Base-by-base conservation (phyloP, 805 yeast species). In the Metschnikowia lachancei region DNA sequence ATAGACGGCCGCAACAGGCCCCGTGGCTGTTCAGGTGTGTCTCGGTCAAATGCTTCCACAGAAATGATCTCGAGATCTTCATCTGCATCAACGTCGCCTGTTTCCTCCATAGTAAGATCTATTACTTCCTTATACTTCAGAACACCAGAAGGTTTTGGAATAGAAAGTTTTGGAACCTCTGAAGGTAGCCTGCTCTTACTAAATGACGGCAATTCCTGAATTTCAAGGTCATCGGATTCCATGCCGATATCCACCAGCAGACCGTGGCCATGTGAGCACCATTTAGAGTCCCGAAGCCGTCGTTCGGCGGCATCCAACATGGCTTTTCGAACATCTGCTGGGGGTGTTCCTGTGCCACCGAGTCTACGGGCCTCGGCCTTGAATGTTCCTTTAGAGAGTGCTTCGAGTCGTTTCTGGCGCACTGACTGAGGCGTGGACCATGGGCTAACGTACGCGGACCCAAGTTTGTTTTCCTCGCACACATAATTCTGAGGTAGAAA, bases 251-350 rank as follows among this genome's bases (percentile, higher is more conserved):
- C 9, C 50, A 8, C 28, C 11, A 9, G 11, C 28, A 26, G 28
- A 6, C 12, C 28, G 11, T 40, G 22, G 14, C 28, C 47, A 36
- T 42, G 52, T 11, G 59, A 57, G 51, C 85, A 81, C 70, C 76
- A 72, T 47, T 74, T 76, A 3, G 69, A 59, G 59, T 81, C 87
- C n/a, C 66, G 63, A 16, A 70, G 59, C 37, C 94, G 66, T 46
- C 82, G 64, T 49, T 83, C 83, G 0, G 88, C 83, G 1, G 95
- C 94, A 48, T 72, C 75, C 14, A 78, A 57, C 36, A 79, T 75
- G 39, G 78, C 60, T 5, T 71, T 76, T 31, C 81, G 66, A 41
- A 77, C 51, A 16, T 64, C 43, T 32, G 39, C 45, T 11, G 52
- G 37, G 4, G 47, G 39, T 11, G 42, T 43, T 1, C 47, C 44